Evolutionary conservation across 441 rosid genomes (phyloP), one percentile per base, ranked within the genome.

Genomic region (Gossypium gossypioides): DNA sequence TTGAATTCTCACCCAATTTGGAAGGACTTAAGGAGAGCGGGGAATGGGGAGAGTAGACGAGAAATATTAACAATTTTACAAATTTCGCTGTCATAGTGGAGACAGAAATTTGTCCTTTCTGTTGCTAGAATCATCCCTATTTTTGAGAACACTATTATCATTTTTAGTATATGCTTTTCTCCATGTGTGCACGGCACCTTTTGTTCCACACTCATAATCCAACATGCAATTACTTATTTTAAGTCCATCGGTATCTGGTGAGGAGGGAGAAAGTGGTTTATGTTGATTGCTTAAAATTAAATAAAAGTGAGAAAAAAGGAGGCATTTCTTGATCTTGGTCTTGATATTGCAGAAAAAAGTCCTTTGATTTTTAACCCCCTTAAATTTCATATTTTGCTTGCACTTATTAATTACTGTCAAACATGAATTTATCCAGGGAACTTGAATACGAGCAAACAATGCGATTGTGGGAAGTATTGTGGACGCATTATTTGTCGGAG

Each of bases 391-490:
- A 13, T 54, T 18, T 6, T 52, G 59, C 51, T 2, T 52, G 61
- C 50, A 60, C 13, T 13, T 6, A 18, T 67, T 27, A 51, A 2
- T 52, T 52, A 32, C 29, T 10, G 29, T 52, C 58, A 46, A 24
- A 32, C 44, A 25, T 46, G 19, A 15, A 29, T 3, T 60, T n/a
- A 69, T 29, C 77, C 86, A 96, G 98, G 87, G 99, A 96, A 81
- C 90, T 96, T 54, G 93, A 89, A 68, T 96, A 88, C 25, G 87
- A 84, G 79, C 79, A 85, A 77, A 88, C 92, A 75, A 89, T 93
- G 97, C 84, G 84, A 21, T 68, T 96, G 60, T 96, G 98, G 98
- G 99, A 96, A 83, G 98, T 96, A 59, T 76, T 93, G 56, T 93
- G 99, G 99, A 93, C 97, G 0, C 96, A 84, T 64, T 72, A 93